These are phyloP conservation scores for Crithidia mellificae DNA, from an alignment of 208 protist genomes.

Conservation along the genomic window DNA sequence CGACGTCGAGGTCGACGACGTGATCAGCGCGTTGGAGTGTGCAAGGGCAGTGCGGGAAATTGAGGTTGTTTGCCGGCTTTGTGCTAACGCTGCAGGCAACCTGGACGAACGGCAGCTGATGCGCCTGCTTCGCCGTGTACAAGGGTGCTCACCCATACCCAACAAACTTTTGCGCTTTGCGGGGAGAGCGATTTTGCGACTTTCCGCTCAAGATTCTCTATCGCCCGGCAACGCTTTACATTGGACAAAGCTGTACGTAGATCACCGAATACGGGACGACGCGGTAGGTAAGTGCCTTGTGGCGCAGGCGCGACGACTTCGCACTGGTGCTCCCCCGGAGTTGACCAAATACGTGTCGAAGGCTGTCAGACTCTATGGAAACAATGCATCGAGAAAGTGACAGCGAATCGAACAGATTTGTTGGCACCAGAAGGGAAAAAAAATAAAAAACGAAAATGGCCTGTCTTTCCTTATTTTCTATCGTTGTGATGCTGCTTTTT, in stretches of 20 bases:
- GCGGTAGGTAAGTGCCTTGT: constrained; percentile 63
- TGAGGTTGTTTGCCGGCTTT: constrained; percentile 45
- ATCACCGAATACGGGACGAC: constrained; percentile 60
- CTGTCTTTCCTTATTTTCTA: no score
- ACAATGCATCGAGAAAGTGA: constrained; percentile 26
- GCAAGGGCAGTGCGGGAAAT: constrained; percentile 27
- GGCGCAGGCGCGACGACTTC: background rate
- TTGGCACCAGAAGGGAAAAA: no score
- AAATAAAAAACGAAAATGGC: no score
- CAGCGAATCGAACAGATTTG: background rate
- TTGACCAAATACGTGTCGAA: constrained; percentile 17
- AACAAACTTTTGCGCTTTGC: constrained; percentile 64
- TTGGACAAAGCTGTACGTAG: constrained; percentile 73
- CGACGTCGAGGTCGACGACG: constrained; percentile 48
- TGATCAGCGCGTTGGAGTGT: constrained; percentile 49
- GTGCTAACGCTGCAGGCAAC: constrained; percentile 25
- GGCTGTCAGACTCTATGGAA: no score
- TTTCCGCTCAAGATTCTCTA: constrained; percentile 30
- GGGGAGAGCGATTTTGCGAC: constrained; percentile 45
- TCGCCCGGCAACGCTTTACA: constrained; percentile 49
- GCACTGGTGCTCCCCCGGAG: background rate
- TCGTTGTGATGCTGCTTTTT: no score
- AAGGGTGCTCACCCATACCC: constrained; percentile 32
- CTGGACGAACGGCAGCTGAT: constrained; percentile 59
- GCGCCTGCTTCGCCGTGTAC: constrained; percentile 51